Conservation (phyloP, 306 rosid species). For the Citrullus colocynthis region DNA sequence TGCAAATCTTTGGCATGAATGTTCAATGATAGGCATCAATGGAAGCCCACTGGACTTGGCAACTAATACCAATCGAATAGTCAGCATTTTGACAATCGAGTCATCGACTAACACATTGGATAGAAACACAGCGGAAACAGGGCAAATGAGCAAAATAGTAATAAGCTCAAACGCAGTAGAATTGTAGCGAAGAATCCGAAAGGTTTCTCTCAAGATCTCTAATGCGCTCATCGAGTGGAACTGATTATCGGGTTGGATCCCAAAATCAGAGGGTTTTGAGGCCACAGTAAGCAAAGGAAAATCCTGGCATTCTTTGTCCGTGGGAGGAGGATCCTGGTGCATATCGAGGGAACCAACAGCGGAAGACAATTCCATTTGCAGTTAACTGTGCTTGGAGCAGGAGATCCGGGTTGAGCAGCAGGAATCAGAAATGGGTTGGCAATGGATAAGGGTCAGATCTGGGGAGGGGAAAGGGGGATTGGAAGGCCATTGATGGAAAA, state of each 20-base stretch:
- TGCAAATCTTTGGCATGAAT: constrained; percentile 58
- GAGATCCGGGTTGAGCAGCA: constrained; percentile 20
- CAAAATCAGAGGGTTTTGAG: constrained; percentile 23
- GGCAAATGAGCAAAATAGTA: constrained; percentile 56
- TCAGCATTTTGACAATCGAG: constrained; percentile 46
- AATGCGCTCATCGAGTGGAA: constrained; percentile 73
- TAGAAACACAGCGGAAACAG: constrained; percentile 61
- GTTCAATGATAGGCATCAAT: constrained; percentile 60
- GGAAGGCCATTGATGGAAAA: constrained; percentile 16
- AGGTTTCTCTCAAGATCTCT: constrained; percentile 79
- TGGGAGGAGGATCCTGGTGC: constrained; percentile 32
- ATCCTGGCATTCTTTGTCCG: constrained; percentile 45
- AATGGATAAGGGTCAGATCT: constrained; percentile 16
- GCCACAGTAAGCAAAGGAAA: constrained; percentile 24
- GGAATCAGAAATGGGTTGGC: constrained; percentile 1
- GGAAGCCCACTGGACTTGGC: constrained; percentile 85
- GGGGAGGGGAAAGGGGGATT: neutral
- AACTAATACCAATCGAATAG: constrained; percentile 54
- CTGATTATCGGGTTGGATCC: constrained; percentile 9
- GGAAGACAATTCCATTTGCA: constrained; percentile 41
- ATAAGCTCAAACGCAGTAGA: constrained; percentile 58
- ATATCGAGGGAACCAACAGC: constrained; percentile 38
- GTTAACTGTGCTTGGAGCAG: constrained; percentile 1
- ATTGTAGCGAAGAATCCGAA: constrained; percentile 73
- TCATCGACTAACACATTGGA: constrained; percentile 60